A percentile compares a stretch with the other conserved stretches of the same genome.
These are phyloP conservation scores for Omphalea diandra DNA, from an alignment of 441 rosid species.

Conservation along the genomic window DNA sequence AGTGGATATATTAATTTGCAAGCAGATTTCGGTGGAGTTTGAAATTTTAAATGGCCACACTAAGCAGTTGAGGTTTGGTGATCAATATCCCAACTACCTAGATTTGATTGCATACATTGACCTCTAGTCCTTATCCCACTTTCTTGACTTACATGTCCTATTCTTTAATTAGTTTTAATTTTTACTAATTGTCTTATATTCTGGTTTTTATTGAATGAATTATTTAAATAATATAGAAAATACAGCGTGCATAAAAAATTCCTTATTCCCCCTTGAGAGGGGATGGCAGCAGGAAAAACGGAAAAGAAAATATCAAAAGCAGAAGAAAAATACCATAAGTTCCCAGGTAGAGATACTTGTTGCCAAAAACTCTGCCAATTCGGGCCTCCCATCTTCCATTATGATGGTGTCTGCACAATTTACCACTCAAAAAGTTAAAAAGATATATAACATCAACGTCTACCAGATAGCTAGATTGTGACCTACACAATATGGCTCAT, in stretches of 20 bases:
- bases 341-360: conserved; percentile 86
- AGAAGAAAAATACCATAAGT: conserved; percentile 52
- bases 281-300: not conserved
- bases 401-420: conserved; percentile 69
- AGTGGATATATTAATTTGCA: conserved; percentile 22
- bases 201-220: no score
- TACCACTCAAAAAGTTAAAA: not conserved
- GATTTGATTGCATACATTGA: conserved; percentile 3
- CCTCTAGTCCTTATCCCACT: not conserved
- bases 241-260: not conserved
- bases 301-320: not conserved
- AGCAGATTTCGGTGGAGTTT: conserved; percentile 35
- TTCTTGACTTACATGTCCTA: conserved; percentile 6
- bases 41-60: conserved; percentile 21
- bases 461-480: no score
- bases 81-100: conserved; percentile 41
- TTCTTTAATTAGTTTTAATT: not conserved
- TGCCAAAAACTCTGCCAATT: conserved; percentile 85
- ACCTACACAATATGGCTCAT: no score
- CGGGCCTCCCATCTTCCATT: conserved; percentile 97
- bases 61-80: conserved; percentile 46
- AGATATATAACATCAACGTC: not conserved
- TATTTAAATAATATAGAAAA: no score
- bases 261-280: no score
- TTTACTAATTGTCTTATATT: not conserved